A percentile compares a stretch with the other conserved stretches of the same genome.
Conservation (phyloP, 169 alveolate species). For the Perkinsus marinus region DNA sequence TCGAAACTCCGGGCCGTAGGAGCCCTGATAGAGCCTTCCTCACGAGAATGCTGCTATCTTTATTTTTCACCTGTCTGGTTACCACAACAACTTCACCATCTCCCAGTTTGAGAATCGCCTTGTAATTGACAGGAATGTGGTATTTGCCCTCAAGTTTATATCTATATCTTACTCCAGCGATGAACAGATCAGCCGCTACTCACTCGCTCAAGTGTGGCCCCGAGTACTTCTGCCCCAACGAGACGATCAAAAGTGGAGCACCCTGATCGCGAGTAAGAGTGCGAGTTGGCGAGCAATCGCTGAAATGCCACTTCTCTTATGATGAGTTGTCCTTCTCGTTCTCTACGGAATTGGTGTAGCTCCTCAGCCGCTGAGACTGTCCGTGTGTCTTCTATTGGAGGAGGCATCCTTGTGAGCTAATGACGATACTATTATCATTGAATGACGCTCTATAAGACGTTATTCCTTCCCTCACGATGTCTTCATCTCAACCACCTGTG, state of each 20-base stretch:
- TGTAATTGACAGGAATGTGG: slow-evolving; percentile 26
- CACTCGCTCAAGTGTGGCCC: not conserved
- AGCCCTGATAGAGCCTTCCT: not conserved
- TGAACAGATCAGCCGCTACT: not conserved
- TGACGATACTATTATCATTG: no score
- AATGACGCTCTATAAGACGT: no score
- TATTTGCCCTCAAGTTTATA: slow-evolving; percentile 25
- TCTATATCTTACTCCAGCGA: not conserved
- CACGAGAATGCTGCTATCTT: not conserved
- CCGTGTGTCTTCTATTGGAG: not conserved
- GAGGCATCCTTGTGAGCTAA: not conserved
- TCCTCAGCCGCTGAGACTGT: not conserved
- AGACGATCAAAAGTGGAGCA: not conserved
- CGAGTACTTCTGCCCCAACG: not conserved
- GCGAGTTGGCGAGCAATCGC: not conserved
- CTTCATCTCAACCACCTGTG: no score
- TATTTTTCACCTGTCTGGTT: slow-evolving; percentile 9
- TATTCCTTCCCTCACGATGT: no score
- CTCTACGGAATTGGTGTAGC: not conserved
- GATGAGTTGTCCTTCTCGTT: not conserved
- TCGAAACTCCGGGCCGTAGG: slow-evolving; percentile 29
- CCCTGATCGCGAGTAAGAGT: no score
- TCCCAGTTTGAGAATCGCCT: slow-evolving; percentile 25
- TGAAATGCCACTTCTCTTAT: not conserved
- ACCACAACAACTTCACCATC: slow-evolving; percentile 25